Evolutionary conservation across 2,329 filamentous ascomycete species (phyloP).

Genomic region (Fusarium heterosporum): DNA sequence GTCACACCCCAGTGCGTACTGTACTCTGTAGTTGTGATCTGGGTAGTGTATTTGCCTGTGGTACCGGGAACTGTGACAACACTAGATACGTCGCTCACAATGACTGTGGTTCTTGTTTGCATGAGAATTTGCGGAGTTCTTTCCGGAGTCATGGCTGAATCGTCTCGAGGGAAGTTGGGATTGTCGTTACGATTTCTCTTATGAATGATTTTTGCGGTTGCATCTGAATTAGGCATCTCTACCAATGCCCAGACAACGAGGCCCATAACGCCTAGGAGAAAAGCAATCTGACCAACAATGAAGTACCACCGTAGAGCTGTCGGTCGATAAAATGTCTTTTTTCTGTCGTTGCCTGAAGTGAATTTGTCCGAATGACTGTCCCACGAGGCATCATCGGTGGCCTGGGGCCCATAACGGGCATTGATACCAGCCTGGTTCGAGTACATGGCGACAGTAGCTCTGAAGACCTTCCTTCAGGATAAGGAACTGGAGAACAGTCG

Average conservation of each 20-base stretch:
- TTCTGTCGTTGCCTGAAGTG: slow-evolving; percentile 21
- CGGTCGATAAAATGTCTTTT: slow-evolving; percentile 40
- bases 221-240: slow-evolving; percentile 44
- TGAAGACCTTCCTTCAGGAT: background rate
- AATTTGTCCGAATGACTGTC: slow-evolving; percentile 30
- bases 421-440: slow-evolving; percentile 32
- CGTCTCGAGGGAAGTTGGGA: slow-evolving; percentile 7
- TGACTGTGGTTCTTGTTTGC: slow-evolving; percentile 26
- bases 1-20: slow-evolving; percentile 21
- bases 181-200: slow-evolving; percentile 19
- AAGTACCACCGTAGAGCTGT: slow-evolving; percentile 47
- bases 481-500: background rate
- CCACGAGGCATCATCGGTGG: slow-evolving; percentile 41
- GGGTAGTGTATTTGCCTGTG: slow-evolving; percentile 38
- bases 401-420: slow-evolving; percentile 42
- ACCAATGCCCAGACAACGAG: slow-evolving; percentile 42
- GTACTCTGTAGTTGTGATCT: slow-evolving; percentile 28
- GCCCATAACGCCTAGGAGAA: slow-evolving; percentile 38
- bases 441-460: slow-evolving; percentile 34
- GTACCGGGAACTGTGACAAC: slow-evolving; percentile 39
- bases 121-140: slow-evolving; percentile 5
- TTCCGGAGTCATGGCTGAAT: slow-evolving; percentile 6
- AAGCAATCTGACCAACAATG: slow-evolving; percentile 29
- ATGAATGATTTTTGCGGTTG: slow-evolving; percentile 33
- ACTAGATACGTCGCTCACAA: slow-evolving; percentile 28